phyloP scores from a whole-genome alignment of 1,284 basidiomycete species.

The Hymenochaete sp. region DNA sequence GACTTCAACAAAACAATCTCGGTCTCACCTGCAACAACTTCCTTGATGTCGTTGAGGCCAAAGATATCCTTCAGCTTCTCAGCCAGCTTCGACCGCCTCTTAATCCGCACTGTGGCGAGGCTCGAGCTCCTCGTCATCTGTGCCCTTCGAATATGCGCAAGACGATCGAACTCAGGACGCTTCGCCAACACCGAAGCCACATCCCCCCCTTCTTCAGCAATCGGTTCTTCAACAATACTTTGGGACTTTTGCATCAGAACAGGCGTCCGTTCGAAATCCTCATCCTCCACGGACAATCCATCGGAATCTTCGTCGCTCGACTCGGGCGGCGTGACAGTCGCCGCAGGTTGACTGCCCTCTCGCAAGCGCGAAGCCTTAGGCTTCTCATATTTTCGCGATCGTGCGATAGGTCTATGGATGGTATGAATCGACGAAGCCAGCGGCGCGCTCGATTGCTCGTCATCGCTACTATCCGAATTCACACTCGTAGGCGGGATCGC shows the following conservation, averaged over 20 bases:
- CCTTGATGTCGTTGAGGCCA: constrained; percentile 66
- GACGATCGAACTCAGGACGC: constrained; percentile 3
- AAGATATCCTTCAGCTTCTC: constrained; percentile 83
- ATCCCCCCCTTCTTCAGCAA: no score
- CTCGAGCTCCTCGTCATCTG: constrained; percentile 43
- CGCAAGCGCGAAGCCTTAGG: background rate
- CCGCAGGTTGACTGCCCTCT: constrained; percentile 5
- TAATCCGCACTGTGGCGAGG: constrained; percentile 61
- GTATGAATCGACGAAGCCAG: constrained; percentile 29
- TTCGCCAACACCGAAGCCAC: no score
- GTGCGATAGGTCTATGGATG: constrained; percentile 30
- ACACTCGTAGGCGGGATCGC: constrained; percentile 32
- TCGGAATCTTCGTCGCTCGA: constrained; percentile 28
- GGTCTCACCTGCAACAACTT: constrained; percentile 70
- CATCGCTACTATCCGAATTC: constrained; percentile 55
- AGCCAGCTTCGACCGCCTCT: constrained; percentile 65
- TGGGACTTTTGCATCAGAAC: no score
- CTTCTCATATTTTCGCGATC: constrained; percentile 16
- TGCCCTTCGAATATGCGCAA: constrained; percentile 13
- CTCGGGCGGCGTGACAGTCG: constrained; percentile 22
- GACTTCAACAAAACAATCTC: constrained; percentile 15
- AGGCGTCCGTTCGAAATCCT: constrained; percentile 46
- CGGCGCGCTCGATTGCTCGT: constrained; percentile 35
- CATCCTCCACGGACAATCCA: constrained; percentile 37
- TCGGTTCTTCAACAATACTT: no score